phyloP scores from a whole-genome alignment of 352 stramenopile genomes.

The Pythium insidiosum region DNA sequence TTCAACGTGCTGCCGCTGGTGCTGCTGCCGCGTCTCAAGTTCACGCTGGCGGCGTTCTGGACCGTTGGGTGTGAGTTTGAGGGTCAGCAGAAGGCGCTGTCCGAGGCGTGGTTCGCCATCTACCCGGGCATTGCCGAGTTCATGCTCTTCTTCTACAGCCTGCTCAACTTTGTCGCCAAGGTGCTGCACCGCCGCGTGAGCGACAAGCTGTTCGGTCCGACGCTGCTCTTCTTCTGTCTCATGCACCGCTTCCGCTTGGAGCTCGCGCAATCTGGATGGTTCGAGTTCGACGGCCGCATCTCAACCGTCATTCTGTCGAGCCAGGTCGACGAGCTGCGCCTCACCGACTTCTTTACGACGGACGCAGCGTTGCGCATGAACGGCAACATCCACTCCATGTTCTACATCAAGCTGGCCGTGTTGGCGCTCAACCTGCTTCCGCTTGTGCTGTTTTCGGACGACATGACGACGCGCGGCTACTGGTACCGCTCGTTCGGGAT shows the following conservation, averaged over 20 bases:
- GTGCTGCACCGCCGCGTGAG: conserved; percentile 16
- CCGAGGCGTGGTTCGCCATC: conserved; percentile 26
- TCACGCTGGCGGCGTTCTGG: conserved; percentile 17
- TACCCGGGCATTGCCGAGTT: conserved; percentile 22
- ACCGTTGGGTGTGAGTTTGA: conserved; percentile 24
- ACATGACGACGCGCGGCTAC: neutral
- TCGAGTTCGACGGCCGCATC: conserved; percentile 17
- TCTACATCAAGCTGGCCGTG: conserved; percentile 15
- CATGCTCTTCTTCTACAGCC: conserved; percentile 19
- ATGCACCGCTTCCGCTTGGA: conserved; percentile 15
- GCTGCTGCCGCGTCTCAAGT: conserved; percentile 15
- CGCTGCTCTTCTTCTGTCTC: conserved; percentile 13
- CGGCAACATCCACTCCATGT: conserved; percentile 10
- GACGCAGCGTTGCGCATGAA: conserved; percentile 15
- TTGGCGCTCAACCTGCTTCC: conserved; percentile 7
- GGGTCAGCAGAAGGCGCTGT: conserved; percentile 18
- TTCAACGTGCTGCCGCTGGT: conserved; percentile 17
- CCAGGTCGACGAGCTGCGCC: conserved; percentile 1
- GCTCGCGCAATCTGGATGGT: conserved; percentile 5
- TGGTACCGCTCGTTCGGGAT: neutral
- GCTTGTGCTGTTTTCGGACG: conserved; percentile 1
- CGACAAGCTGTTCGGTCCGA: conserved; percentile 22
- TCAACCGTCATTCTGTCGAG: conserved; percentile 13
- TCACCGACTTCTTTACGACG: conserved; percentile 12
- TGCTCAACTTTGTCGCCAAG: conserved; percentile 25